A percentile compares a stretch with the other conserved stretches of the same genome.
phyloP scores from a whole-genome alignment of 371 early-diverging fungal genomes.

The Polyrhizophydium stewartii region DNA sequence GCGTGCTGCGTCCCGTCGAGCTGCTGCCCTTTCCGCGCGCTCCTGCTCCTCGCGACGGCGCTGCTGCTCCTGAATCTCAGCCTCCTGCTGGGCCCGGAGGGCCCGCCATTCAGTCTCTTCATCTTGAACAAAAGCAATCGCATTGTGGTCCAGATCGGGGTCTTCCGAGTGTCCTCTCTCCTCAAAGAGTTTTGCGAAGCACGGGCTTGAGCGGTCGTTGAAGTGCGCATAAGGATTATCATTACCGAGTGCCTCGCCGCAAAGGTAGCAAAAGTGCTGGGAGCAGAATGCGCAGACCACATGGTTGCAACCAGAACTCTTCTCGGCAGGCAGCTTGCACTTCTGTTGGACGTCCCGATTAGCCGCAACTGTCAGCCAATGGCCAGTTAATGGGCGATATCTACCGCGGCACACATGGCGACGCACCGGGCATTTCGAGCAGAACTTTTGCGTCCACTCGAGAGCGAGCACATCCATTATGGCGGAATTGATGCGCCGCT shows the following conservation, averaged over 20 bases:
- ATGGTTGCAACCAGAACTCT: conserved; percentile 32
- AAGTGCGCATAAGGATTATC: conserved; percentile 32
- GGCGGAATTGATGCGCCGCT: conserved; percentile 15
- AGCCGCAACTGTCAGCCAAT: too few relatives aligned
- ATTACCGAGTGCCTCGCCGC: conserved; percentile 21
- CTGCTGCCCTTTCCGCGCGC: too few relatives aligned
- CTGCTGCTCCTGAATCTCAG: too few relatives aligned
- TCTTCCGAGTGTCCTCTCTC: too few relatives aligned
- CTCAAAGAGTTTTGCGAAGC: conserved; percentile 33
- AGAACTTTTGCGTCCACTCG: conserved; percentile 16
- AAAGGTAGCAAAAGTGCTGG: conserved; percentile 43
- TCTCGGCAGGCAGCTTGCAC: conserved; percentile 13
- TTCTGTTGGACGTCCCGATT: background rate
- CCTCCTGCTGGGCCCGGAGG: too few relatives aligned
- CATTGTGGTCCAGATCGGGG: too few relatives aligned
- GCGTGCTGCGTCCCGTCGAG: too few relatives aligned
- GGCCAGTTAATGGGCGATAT: background rate
- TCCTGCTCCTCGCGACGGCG: too few relatives aligned
- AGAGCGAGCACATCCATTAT: conserved; percentile 17
- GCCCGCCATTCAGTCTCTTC: too few relatives aligned
- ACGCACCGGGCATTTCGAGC: conserved; percentile 29
- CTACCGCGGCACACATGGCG: too few relatives aligned
- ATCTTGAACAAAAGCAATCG: too few relatives aligned
- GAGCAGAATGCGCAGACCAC: conserved; percentile 33
- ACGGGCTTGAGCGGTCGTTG: conserved; percentile 10